phyloP scores from a whole-genome alignment of 306 rosid genomes.

The Lotus japonicus region DNA sequence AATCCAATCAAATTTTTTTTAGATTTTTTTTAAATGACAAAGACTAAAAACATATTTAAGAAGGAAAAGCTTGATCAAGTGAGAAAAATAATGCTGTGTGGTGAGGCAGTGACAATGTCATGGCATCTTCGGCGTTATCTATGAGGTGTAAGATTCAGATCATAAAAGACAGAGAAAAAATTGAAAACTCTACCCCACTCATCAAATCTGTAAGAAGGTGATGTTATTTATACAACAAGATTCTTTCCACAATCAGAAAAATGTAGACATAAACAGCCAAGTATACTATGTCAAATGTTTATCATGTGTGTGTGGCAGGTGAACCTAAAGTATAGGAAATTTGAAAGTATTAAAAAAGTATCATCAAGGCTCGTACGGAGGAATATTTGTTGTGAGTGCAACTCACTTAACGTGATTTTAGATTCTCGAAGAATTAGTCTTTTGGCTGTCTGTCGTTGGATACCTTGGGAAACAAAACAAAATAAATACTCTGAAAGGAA shows the following conservation, averaged over 20 bases:
- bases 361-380: no score
- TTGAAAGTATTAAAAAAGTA: no score
- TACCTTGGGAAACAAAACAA: no score
- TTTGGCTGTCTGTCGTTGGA: no score
- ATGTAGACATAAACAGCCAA: slow-evolving; percentile 19
- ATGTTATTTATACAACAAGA: neutral
- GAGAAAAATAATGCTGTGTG: neutral
- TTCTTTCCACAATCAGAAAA: slow-evolving; percentile 16
- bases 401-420: no score
- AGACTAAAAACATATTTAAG: no score
- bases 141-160: neutral
- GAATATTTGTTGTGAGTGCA: no score
- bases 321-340: neutral
- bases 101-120: neutral
- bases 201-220: neutral
- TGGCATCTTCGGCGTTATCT: slow-evolving; percentile 14
- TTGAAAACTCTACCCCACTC: neutral
- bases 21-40: no score
- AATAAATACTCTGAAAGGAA: no score
- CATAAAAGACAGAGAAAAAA: neutral
- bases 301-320: slow-evolving; percentile 12
- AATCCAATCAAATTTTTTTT: no score
- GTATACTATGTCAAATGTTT: slow-evolving; percentile 7
- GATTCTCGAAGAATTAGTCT: no score
- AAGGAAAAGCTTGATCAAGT: neutral